Evolutionary conservation across 1,284 basidiomycete species (phyloP), one percentile per base, ranked within the genome.

Genomic region (Stereum hirsutum): DNA sequence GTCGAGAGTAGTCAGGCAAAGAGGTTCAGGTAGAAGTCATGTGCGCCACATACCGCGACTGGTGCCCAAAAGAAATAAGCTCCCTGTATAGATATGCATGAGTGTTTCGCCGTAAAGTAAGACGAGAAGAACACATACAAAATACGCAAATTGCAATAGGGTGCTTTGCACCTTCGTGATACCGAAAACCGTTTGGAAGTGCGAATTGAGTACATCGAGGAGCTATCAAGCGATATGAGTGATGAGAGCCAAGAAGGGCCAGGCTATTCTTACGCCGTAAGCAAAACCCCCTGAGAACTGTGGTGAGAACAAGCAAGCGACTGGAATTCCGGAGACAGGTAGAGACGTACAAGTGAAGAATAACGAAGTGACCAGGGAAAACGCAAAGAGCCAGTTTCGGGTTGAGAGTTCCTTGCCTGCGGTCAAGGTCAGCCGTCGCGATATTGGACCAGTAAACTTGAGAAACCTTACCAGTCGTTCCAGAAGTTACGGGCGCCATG

Each of bases 71-170:
- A 72, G 49, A 86, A 74, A 59, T 82, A 80, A 59, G 85, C 85
- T 34, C 83, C 74, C 72, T 72, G 17, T 15, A 37, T 6, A 26
- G 25, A 41, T 51, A 34, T 17, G 32, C 21, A 33, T 33, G 39
- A 4, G 6, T 6, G 11, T 46, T 49, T 46, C 44, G 48, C 11
- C 31, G 14, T 35, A 27, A 26, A 36, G 30, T 38, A 12, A 8
- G 19, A 28, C 26, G 40, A 17, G 15, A 33, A 27, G 14, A 12
- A 34, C 43, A 50, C 63, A 52, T 46, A 66, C 83, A 51, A 92
- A 93, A 63, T 92, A 93, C 4, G 87, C 86, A 6, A 89, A 74
- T 57, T 94, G 90, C 25, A 94, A 72, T 47, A 89, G 75, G 1
- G 90, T 89, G 36, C 85, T 89, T 58, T 90, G 78, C 15, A 85